phyloP scores from a whole-genome alignment of 129 eudicot genomes.

The Scalesia atractyloides region DNA sequence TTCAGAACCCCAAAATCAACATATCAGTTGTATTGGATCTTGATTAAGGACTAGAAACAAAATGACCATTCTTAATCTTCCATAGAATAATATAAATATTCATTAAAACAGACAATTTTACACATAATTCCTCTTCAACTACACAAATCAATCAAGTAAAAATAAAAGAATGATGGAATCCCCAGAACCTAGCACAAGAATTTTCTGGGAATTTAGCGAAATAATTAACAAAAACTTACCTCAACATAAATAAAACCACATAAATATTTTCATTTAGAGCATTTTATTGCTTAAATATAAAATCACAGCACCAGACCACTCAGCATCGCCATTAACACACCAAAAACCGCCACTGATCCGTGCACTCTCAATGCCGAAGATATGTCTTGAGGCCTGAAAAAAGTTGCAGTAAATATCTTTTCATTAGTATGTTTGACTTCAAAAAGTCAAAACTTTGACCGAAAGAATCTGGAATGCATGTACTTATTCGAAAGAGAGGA shows the following conservation, averaged over 20 bases:
- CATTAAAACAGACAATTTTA: constrained; percentile 14
- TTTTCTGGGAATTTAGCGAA: constrained; percentile 19
- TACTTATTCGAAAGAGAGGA: not conserved
- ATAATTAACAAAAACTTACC: constrained; percentile 33
- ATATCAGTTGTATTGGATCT: no score
- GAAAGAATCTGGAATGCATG: not conserved
- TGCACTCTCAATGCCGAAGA: constrained; percentile 39
- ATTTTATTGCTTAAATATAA: constrained; percentile 11
- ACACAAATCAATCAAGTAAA: constrained; percentile 30
- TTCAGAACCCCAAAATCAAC: no score
- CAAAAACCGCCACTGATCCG: constrained; percentile 30
- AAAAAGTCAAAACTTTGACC: constrained; percentile 8
- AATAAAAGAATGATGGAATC: constrained; percentile 40
- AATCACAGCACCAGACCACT: constrained; percentile 29
- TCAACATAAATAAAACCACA: constrained; percentile 18
- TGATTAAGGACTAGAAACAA: no score
- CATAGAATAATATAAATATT: not conserved
- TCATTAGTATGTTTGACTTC: not conserved
- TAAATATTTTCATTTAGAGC: constrained; percentile 3
- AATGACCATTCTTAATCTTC: not conserved
- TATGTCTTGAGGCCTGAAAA: constrained; percentile 62
- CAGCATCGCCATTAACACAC: constrained; percentile 30
- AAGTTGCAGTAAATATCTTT: not conserved
- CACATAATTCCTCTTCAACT: constrained; percentile 25
- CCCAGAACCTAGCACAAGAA: constrained; percentile 25